These are phyloP conservation scores for Cyanodermella asteris DNA, from an alignment of 2,329 filamentous ascomycete genomes.

Conservation along the genomic window DNA sequence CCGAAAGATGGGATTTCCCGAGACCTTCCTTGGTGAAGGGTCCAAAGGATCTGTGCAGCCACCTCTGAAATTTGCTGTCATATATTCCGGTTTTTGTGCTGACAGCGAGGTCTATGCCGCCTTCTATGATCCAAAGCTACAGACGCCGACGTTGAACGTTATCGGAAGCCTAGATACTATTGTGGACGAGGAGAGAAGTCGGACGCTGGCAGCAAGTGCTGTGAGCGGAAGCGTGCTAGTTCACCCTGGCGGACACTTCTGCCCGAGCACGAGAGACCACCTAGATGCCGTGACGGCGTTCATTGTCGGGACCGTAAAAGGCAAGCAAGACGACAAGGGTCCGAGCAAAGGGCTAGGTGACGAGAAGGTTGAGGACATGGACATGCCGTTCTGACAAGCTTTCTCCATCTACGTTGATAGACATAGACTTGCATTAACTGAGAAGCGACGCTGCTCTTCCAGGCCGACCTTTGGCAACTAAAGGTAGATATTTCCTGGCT, in stretches of 20 bases:
- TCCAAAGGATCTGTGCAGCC: slow-evolving; percentile 18
- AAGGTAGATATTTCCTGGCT: too few species aligned
- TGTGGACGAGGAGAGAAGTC: slow-evolving; percentile 55
- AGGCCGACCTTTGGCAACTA: too few species aligned
- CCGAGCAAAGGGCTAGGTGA: slow-evolving; percentile 18
- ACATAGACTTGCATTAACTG: too few species aligned
- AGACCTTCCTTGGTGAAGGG: slow-evolving; percentile 20
- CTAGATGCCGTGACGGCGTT: slow-evolving; percentile 55
- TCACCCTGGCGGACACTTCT: slow-evolving; percentile 78
- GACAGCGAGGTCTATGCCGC: slow-evolving; percentile 38
- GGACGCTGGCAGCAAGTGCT: slow-evolving; percentile 38
- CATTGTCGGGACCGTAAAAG: slow-evolving; percentile 25
- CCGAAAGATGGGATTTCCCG: slow-evolving; percentile 24
- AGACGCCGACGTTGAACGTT: slow-evolving; percentile 61
- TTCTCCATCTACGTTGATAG: too few species aligned
- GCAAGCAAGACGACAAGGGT: slow-evolving; percentile 12
- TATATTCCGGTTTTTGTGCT: slow-evolving; percentile 58
- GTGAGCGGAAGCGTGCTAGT: slow-evolving; percentile 34
- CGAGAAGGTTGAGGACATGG: slow-evolving; percentile 44
- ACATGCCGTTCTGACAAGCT: slow-evolving; percentile 47
- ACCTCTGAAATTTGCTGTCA: slow-evolving; percentile 46
- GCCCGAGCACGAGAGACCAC: slow-evolving; percentile 67
- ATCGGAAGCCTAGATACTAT: slow-evolving; percentile 70
- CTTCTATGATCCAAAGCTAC: slow-evolving; percentile 54
- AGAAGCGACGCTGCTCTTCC: too few species aligned